phyloP scores from a whole-genome alignment of 2,329 filamentous ascomycete genomes.

The Paecilomyces sp. region DNA sequence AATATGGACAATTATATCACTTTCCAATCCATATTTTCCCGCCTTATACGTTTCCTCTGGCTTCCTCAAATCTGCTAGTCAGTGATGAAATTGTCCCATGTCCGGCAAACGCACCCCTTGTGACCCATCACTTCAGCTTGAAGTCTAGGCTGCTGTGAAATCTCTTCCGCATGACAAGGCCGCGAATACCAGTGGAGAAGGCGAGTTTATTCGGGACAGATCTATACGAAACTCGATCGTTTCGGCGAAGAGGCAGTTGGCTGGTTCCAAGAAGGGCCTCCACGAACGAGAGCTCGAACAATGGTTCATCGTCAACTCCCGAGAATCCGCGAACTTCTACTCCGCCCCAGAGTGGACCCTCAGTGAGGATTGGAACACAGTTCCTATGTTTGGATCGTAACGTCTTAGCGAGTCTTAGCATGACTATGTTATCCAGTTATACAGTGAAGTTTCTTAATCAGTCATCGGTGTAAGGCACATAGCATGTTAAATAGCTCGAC shows the following conservation, averaged over 20 bases:
- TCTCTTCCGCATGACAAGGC: neutral
- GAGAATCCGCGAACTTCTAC: neutral
- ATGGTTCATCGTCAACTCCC: neutral
- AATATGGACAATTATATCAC: neutral
- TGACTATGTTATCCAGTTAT: too few relatives aligned
- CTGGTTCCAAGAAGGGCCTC: neutral
- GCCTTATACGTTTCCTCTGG: too few relatives aligned
- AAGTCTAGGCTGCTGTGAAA: neutral
- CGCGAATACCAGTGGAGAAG: neutral
- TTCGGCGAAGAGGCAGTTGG: neutral
- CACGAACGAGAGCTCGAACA: neutral
- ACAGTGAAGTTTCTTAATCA: too few relatives aligned
- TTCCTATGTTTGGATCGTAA: too few relatives aligned
- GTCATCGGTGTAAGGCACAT: too few relatives aligned
- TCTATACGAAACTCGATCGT: neutral
- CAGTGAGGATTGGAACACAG: too few relatives aligned
- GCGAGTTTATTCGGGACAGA: neutral
- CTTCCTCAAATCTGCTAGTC: too few relatives aligned
- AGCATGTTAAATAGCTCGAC: too few relatives aligned
- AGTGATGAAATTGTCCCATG: neutral
- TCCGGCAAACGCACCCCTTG: neutral
- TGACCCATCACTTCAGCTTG: neutral
- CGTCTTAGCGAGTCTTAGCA: too few relatives aligned
- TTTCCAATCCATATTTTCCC: neutral
- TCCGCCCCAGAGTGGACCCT: too few relatives aligned